These are phyloP conservation scores for Umbelopsis isabellina DNA, from an alignment of 192 early-diverging fungal species.

Conservation along the genomic window DNA sequence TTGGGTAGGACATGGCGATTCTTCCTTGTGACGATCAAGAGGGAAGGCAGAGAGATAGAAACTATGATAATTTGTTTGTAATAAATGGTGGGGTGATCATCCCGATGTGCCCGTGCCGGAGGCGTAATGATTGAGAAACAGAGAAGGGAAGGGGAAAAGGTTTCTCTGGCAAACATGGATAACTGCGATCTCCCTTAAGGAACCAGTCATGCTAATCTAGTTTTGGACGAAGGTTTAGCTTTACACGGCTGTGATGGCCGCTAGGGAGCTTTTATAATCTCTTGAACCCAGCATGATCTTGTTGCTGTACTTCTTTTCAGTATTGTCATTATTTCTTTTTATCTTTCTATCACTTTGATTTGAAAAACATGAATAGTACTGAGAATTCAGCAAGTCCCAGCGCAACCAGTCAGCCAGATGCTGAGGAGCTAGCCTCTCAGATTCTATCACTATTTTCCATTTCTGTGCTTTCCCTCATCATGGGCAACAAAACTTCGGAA, in stretches of 20 bases:
- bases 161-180: not conserved
- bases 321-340: not conserved
- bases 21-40: too few species aligned
- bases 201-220: conserved; percentile 1
- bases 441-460: conserved; percentile 27
- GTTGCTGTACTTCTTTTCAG: conserved; percentile 4
- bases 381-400: not conserved
- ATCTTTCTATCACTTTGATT: not conserved
- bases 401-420: conserved; percentile 21
- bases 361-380: not conserved
- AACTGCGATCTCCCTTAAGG: not conserved
- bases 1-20: too few species aligned
- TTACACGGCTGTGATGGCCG: conserved; percentile 19
- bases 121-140: too few species aligned
- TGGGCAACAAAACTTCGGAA: conserved; percentile 37
- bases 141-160: not conserved
- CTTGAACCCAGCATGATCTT: not conserved
- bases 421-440: conserved; percentile 30
- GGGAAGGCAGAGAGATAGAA: too few species aligned
- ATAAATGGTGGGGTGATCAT: too few species aligned
- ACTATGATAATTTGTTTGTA: too few species aligned
- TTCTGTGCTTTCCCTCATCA: conserved; percentile 26
- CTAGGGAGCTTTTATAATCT: conserved; percentile 2
- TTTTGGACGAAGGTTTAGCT: not conserved
- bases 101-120: too few species aligned